Evolutionary conservation across 805 yeast genomes (phyloP).

Genomic region (Yamadazyma sp.): DNA sequence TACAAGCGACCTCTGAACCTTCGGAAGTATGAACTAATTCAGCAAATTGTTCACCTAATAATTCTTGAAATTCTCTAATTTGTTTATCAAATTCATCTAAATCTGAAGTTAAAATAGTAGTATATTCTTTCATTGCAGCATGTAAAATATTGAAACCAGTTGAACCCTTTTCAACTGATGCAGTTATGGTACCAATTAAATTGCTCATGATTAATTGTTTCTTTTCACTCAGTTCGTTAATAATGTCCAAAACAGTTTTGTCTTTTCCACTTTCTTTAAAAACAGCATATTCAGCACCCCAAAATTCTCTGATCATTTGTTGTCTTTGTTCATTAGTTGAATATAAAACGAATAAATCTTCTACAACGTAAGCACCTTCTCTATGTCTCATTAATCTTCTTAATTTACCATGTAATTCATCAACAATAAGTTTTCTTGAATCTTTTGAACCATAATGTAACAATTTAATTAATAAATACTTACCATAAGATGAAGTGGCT

Average conservation of each 20-base stretch:
- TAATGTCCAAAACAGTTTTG: slow-evolving; percentile 62
- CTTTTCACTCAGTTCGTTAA: slow-evolving; percentile 70
- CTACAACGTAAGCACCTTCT: slow-evolving; percentile 98
- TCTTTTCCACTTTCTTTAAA: slow-evolving; percentile 73
- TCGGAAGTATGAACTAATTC: slow-evolving; percentile 94
- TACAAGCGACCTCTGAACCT: slow-evolving; percentile 88
- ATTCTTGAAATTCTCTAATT: slow-evolving; percentile 75
- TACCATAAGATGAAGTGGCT: slow-evolving; percentile 93
- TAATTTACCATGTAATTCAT: slow-evolving; percentile 86
- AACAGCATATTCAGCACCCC: slow-evolving; percentile 94
- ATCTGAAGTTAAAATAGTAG: slow-evolving; percentile 62
- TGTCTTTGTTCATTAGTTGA: slow-evolving; percentile 79
- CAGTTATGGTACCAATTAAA: slow-evolving; percentile 76
- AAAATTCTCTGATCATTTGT: slow-evolving; percentile 92
- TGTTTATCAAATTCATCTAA: slow-evolving; percentile 48
- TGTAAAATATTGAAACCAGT: slow-evolving; percentile 94
- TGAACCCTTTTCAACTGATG: slow-evolving; percentile 92
- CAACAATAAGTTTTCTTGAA: slow-evolving; percentile 68
- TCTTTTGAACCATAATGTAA: slow-evolving; percentile 89
- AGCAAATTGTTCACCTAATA: slow-evolving; percentile 83
- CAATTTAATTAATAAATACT: slow-evolving; percentile 82
- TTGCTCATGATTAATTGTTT: slow-evolving; percentile 71
- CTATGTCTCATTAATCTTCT: slow-evolving; percentile 93
- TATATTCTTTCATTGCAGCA: slow-evolving; percentile 91
- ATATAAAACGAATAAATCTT: slow-evolving; percentile 84